Conservation (phyloP, 2,329 filamentous ascomycete genomes). For the Xylariaceae sp. region DNA sequence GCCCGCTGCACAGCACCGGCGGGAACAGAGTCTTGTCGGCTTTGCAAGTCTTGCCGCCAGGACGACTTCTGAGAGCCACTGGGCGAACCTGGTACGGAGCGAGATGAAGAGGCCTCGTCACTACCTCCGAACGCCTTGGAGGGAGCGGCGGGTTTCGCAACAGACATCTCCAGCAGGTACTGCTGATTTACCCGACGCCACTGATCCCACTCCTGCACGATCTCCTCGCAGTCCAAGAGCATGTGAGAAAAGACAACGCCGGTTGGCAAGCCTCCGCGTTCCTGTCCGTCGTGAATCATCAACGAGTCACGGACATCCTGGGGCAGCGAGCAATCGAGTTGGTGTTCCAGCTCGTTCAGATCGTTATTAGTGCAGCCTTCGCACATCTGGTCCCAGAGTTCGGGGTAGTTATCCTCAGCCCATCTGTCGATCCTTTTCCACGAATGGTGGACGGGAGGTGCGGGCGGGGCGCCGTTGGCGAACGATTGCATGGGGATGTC, state of each 20-base stretch:
- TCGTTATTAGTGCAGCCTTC: slow-evolving; percentile 93
- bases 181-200: slow-evolving; percentile 94
- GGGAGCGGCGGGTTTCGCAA: slow-evolving; percentile 60
- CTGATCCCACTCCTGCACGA: slow-evolving; percentile 95
- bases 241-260: slow-evolving; percentile 92
- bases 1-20: slow-evolving; percentile 83
- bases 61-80: slow-evolving; percentile 53
- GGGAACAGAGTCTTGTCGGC: slow-evolving; percentile 85
- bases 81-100: slow-evolving; percentile 50
- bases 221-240: slow-evolving; percentile 96
- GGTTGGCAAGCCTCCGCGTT: slow-evolving; percentile 85
- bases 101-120: slow-evolving; percentile 67
- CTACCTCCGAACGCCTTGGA: slow-evolving; percentile 70
- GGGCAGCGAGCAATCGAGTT: slow-evolving; percentile 89
- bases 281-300: slow-evolving; percentile 92
- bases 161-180: slow-evolving; percentile 65
- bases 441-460: slow-evolving; percentile 83
- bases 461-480: slow-evolving; percentile 83
- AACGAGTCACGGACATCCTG: slow-evolving; percentile 92
- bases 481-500: slow-evolving; percentile 98
- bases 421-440: slow-evolving; percentile 94
- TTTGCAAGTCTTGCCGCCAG: slow-evolving; percentile 83
- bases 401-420: slow-evolving; percentile 92
- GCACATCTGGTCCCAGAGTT: slow-evolving; percentile 89
- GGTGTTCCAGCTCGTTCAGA: slow-evolving; percentile 93